These are phyloP conservation scores for Actinidia chinensis DNA, from an alignment of 179 eudicot species.

Conservation along the genomic window DNA sequence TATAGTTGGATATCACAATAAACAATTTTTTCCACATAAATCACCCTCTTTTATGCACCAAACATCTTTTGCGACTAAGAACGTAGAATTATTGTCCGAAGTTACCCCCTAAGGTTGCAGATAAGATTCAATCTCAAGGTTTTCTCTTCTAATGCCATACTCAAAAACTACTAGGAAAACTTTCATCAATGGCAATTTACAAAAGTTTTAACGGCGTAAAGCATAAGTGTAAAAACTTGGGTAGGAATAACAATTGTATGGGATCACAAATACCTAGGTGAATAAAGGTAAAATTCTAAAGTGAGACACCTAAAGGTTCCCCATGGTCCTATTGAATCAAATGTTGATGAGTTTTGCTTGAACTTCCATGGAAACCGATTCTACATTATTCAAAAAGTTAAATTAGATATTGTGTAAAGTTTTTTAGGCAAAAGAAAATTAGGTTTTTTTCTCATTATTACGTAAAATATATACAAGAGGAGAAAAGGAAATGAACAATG, in stretches of 20 bases:
- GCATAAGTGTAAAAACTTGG: background rate
- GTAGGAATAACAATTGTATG: background rate
- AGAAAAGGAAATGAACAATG: no score
- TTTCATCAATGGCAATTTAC: background rate
- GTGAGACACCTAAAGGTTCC: background rate
- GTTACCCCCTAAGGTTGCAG: background rate
- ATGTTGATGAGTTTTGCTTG: background rate
- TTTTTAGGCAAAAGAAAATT: no score
- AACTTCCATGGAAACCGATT: background rate
- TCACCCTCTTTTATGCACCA: no score
- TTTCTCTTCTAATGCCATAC: background rate
- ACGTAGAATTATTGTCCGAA: no score
- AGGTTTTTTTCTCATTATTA: no score
- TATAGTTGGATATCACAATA: no score
- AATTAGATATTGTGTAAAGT: no score
- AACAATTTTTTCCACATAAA: no score
- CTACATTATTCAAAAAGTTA: no score
- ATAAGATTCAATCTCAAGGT: background rate
- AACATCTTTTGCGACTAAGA: no score
- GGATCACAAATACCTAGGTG: no score
- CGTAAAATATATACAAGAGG: no score
- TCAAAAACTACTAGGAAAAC: background rate
- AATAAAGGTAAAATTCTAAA: background rate
- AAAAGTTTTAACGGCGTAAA: background rate
- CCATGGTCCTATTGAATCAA: background rate